Percentiles rank a stretch among this genome's conserved stretches.
Evolutionary conservation across 176 grass and related monocot genomes (phyloP).

Genomic region (Bolboschoenus planiculmis): DNA sequence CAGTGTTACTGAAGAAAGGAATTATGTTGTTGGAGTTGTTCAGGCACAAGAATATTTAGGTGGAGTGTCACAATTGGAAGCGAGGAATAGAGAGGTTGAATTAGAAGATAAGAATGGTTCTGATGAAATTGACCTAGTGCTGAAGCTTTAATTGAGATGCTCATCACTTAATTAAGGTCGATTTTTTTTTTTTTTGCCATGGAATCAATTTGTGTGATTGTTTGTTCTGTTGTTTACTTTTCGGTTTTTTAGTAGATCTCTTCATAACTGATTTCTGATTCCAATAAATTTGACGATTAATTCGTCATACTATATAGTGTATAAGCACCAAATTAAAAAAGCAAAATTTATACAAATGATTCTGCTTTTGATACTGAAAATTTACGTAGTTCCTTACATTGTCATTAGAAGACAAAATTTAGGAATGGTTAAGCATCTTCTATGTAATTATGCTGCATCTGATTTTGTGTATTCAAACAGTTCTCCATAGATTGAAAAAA

Average conservation of each 20-base stretch:
- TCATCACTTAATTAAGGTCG: not conserved
- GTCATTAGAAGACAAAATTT: no score
- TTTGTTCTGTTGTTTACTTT: not conserved
- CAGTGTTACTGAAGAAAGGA: slow-evolving; percentile 16
- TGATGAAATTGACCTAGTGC: slow-evolving; percentile 5
- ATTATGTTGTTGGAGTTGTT: not conserved
- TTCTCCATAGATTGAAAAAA: not conserved
- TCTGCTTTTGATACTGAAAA: not conserved
- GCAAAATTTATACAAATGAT: not conserved
- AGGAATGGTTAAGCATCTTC: not conserved
- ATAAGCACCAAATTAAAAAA: not conserved
- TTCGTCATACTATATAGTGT: not conserved
- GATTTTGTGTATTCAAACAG: not conserved
- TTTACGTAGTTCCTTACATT: not conserved
- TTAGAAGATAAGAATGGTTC: not conserved
- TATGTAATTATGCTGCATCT: not conserved
- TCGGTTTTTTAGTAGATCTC: not conserved
- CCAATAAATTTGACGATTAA: not conserved
- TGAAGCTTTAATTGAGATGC: slow-evolving; percentile 6
- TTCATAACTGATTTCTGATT: not conserved
- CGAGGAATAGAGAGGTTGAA: not conserved
- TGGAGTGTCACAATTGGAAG: not conserved
- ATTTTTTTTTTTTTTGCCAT: not conserved
- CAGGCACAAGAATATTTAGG: not conserved
- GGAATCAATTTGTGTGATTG: not conserved